These are phyloP conservation scores for Barnettozyma botsteinii DNA, from an alignment of 805 yeast genomes.

Conservation along the genomic window DNA sequence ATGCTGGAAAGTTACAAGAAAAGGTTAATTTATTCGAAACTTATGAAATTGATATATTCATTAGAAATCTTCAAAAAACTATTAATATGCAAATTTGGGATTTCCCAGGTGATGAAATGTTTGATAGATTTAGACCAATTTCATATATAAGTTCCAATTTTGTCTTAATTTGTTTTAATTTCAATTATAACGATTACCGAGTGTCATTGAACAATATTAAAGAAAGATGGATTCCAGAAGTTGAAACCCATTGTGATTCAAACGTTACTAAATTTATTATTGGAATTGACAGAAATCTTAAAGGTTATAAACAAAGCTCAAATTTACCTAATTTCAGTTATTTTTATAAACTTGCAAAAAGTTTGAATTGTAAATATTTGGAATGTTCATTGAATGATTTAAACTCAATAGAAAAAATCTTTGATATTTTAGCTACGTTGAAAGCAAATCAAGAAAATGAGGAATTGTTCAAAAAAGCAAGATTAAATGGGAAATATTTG, in stretches of 20 bases:
- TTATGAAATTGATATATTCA: slow-evolving; percentile 15
- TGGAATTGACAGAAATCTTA: slow-evolving; percentile 26
- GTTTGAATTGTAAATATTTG: slow-evolving; percentile 29
- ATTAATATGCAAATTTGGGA: slow-evolving; percentile 36
- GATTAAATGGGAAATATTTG: background rate
- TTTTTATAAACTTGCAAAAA: slow-evolving; percentile 27
- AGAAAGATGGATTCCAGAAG: slow-evolving; percentile 40
- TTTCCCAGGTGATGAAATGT: slow-evolving; percentile 33
- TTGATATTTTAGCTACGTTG: slow-evolving; percentile 17
- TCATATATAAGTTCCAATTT: slow-evolving; percentile 36
- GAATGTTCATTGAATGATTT: slow-evolving; percentile 29
- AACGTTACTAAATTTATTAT: slow-evolving; percentile 32
- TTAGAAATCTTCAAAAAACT: slow-evolving; percentile 17
- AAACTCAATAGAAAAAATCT: slow-evolving; percentile 14
- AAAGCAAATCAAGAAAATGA: slow-evolving; percentile 1
- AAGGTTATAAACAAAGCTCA: slow-evolving; percentile 26
- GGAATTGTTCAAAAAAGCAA: background rate
- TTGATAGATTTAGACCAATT: slow-evolving; percentile 38
- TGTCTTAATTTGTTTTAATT: slow-evolving; percentile 34
- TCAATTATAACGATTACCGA: slow-evolving; percentile 28
- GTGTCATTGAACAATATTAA: slow-evolving; percentile 31
- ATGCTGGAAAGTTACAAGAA: no score
- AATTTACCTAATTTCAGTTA: slow-evolving; percentile 24
- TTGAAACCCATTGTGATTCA: slow-evolving; percentile 32
- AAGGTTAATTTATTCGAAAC: slow-evolving; percentile 18